Evolutionary conservation across 2,329 filamentous ascomycete genomes (phyloP), one percentile per base, ranked within the genome.

Genomic region (Penicillium polonicum): DNA sequence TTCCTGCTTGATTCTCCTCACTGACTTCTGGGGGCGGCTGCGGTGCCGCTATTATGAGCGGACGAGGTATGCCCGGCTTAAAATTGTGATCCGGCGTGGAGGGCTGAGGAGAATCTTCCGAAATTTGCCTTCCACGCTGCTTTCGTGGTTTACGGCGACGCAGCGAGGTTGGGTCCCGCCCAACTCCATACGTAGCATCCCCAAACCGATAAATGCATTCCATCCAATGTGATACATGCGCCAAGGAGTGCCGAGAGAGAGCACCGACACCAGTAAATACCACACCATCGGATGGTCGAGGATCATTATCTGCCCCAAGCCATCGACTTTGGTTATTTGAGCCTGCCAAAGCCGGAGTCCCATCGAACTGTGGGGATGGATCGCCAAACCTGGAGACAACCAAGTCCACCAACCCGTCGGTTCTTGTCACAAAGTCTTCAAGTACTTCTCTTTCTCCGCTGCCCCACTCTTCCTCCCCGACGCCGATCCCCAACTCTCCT

Each of bases 391-490:
- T 88, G 43, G 90, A 92, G 3, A 97, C 92, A 42, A 97, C 80
- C 48, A 97, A 74, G 74, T 99, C 94, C 6, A 96, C 84, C 39
- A 99, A 80, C 0, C 94, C 94, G 51, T 94, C 88, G 25, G 91
- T 90, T 55, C 90, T 82, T 10, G 82, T 83, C 1, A 91, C 86
- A 60, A 96, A 85, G n/a, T 91, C 91, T 73, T 97, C 93, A 1
- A 99, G 79, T 0, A 97, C 93, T 67, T 95, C 93, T 67, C 93
- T 83, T 77, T 97, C 93, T 33, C 92, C 92, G 71, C 93, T 97
- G 5, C 93, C 93, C 72, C 92, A 88, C 55, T 97, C 91, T 77
- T 97, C 94, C 72, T 97, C 94, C 19, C 94, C 94, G 1, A 97
- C 94, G 0, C 94, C 94, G 45, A 97, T 85, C 17, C 94, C 94